A percentile compares a stretch with the other conserved stretches of the same genome.
Conservation (phyloP, 2,329 filamentous ascomycete genomes). For the Teratosphaeria viscida region DNA sequence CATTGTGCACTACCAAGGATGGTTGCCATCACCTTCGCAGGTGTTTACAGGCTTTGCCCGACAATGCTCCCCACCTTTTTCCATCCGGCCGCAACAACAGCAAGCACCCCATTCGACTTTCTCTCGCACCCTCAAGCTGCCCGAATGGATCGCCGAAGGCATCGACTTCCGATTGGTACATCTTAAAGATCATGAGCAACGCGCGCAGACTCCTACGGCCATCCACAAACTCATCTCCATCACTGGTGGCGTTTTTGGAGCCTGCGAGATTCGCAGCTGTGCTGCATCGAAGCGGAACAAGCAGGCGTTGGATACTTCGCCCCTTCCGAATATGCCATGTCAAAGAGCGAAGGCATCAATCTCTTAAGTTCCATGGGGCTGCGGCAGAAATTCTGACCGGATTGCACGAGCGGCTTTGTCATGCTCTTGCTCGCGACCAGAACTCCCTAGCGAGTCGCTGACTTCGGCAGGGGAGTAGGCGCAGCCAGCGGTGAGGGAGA, state of each 20-base stretch:
- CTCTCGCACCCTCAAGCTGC: conserved; percentile 15
- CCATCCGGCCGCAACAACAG: conserved; percentile 8
- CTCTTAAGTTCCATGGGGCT: conserved; percentile 16
- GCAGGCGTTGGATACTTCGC: conserved; percentile 52
- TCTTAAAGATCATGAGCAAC: conserved; percentile 15
- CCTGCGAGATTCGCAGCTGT: conserved; percentile 31
- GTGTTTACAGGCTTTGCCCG: conserved; percentile 21
- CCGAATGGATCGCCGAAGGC: conserved; percentile 10
- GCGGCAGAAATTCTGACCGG: conserved; percentile 13
- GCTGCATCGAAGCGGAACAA: conserved; percentile 46
- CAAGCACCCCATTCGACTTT: conserved; percentile 18
- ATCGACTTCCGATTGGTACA: conserved; percentile 17
- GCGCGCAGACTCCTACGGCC: conserved; percentile 13
- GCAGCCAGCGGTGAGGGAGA: conserved; percentile 18
- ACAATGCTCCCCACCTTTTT: conserved; percentile 18
- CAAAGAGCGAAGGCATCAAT: conserved; percentile 16
- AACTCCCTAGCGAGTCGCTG: conserved; percentile 16
- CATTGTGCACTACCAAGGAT: conserved; percentile 5
- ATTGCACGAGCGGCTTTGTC: conserved; percentile 21
- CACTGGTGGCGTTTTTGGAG: conserved; percentile 12
- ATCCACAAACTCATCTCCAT: conserved; percentile 23
- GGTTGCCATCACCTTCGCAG: conserved; percentile 20
- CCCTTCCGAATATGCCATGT: conserved; percentile 45
- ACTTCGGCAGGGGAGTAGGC: conserved; percentile 13
- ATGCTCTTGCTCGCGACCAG: conserved; percentile 20